phyloP scores from a whole-genome alignment of 495 filamentous ascomycete genomes.

The Apiosordaria backusii region DNA sequence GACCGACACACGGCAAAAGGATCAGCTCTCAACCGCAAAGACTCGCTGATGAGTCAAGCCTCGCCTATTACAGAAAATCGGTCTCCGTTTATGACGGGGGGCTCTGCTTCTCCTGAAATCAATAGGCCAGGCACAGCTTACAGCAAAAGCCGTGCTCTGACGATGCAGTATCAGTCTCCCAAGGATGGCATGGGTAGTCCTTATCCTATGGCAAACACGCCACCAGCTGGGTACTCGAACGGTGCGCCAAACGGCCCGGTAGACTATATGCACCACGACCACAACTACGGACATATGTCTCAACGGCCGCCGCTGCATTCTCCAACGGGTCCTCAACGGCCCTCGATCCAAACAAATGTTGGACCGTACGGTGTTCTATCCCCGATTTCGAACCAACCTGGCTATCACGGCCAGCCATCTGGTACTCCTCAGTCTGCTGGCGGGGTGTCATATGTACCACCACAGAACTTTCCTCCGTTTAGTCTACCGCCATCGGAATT shows the following conservation, averaged over 20 bases:
- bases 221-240: constrained; percentile 43
- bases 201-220: constrained; percentile 48
- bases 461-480: constrained; percentile 54
- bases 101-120: constrained; percentile 50
- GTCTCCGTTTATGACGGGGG: constrained; percentile 39
- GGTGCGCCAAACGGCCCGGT: constrained; percentile 34
- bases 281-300: constrained; percentile 36
- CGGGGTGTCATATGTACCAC: constrained; percentile 43
- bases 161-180: constrained; percentile 52
- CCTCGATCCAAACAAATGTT: constrained; percentile 45
- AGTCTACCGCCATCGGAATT: constrained; percentile 55
- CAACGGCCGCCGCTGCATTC: constrained; percentile 43
- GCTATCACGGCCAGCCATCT: constrained; percentile 45
- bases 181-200: constrained; percentile 47
- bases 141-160: constrained; percentile 37
- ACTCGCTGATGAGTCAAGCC: constrained; percentile 62
- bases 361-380: constrained; percentile 48
- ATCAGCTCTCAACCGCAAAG: constrained; percentile 89
- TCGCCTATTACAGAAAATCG: constrained; percentile 48
- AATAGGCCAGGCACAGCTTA: constrained; percentile 45
- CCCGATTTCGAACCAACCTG: constrained; percentile 46
- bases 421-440: constrained; percentile 43
- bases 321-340: constrained; percentile 38
- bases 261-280: constrained; percentile 46
- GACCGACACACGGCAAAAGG: constrained; percentile 95